Percentiles rank a stretch among this genome's conserved stretches.
These are phyloP conservation scores for Aspergillus funiculosus DNA, from an alignment of 495 filamentous ascomycete genomes.

Conservation along the genomic window DNA sequence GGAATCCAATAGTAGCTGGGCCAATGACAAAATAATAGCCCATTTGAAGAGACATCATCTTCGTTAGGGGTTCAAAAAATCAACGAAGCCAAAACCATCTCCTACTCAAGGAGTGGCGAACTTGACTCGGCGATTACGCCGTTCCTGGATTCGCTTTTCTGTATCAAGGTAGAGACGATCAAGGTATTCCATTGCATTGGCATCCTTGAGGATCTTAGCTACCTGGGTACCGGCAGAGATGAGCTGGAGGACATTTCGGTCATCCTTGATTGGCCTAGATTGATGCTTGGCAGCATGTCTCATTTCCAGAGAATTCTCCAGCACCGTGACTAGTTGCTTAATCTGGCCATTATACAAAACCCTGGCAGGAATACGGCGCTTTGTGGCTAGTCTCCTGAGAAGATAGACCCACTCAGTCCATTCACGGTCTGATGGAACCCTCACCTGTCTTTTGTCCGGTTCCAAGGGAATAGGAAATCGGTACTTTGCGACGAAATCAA, in stretches of 20 bases:
- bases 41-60: constrained; percentile 3
- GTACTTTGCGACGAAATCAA: constrained; percentile 84
- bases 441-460: constrained; percentile 71
- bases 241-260: constrained; percentile 80
- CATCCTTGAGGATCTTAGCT: constrained; percentile 78
- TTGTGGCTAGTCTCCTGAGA: constrained; percentile 77
- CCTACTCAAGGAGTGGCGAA: constrained; percentile 41
- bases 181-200: constrained; percentile 70
- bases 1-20: neutral
- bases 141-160: constrained; percentile 67
- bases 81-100: neutral
- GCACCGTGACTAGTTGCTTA: constrained; percentile 75
- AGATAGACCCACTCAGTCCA: constrained; percentile 93
- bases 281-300: constrained; percentile 79
- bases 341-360: constrained; percentile 85
- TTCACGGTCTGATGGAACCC: constrained; percentile 72
- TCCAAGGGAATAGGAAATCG: constrained; percentile 83
- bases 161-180: constrained; percentile 66
- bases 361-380: constrained; percentile 73
- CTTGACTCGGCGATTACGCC: constrained; percentile 46
- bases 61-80: constrained; percentile 5
- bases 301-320: constrained; percentile 83
- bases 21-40: constrained; percentile 3
- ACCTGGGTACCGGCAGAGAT: constrained; percentile 83
- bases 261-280: constrained; percentile 78